Percentiles rank a stretch among this genome's conserved stretches.
phyloP scores from a whole-genome alignment of 129 eudicot species.

The Smallanthus sonchifolius region DNA sequence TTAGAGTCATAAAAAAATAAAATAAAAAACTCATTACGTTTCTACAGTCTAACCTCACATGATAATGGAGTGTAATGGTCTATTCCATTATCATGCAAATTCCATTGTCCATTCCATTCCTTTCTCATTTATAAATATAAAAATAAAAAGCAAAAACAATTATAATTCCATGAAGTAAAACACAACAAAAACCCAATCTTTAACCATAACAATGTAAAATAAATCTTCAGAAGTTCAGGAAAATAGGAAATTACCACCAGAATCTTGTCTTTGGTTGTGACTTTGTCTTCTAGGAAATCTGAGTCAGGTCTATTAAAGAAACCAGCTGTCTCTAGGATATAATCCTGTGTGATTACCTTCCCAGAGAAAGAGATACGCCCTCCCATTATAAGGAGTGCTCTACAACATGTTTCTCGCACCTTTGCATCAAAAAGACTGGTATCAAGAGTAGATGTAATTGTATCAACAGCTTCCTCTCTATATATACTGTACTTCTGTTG shows the following conservation, averaged over 20 bases:
- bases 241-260: constrained; percentile 30
- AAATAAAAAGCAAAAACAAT: not conserved
- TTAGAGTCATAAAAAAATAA: not conserved
- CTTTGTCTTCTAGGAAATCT: constrained; percentile 31
- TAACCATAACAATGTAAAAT: not conserved
- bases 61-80: no score
- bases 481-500: constrained; percentile 41
- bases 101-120: not conserved
- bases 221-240: not conserved
- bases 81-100: no score
- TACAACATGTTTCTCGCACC: constrained; percentile 53
- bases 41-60: no score
- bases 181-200: not conserved
- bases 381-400: constrained; percentile 70
- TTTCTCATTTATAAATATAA: not conserved
- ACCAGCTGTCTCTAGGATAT: constrained; percentile 62
- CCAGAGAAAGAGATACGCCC: constrained; percentile 61
- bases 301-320: constrained; percentile 39
- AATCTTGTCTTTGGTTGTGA: constrained; percentile 18
- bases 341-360: constrained; percentile 63
- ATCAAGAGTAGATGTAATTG: constrained; percentile 50
- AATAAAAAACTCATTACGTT: no score
- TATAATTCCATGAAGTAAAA: not conserved
- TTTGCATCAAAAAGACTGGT: constrained; percentile 44
- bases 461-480: constrained; percentile 68